Base-by-base conservation (phyloP, 257 asterid genomes). In the Phtheirospermum japonicum region DNA sequence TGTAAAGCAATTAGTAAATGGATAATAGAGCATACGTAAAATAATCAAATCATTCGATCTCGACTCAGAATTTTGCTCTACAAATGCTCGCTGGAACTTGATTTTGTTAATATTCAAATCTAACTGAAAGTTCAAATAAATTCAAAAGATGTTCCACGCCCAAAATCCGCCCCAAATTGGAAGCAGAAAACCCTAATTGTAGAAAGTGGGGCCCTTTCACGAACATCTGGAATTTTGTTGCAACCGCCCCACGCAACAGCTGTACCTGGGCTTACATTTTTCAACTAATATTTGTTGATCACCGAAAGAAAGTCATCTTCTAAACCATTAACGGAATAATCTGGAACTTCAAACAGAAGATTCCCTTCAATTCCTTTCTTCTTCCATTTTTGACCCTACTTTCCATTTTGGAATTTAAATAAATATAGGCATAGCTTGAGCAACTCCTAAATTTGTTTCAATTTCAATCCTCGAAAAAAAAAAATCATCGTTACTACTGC, bases 171-270 rank as follows among this genome's bases (percentile, higher is more conserved):
- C 28, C 28, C 28, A 23, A 23, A 23, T 67, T 46, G 59, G 13
- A 62, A 57, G 12, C 6, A 57, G 23, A 36, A 57, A 57, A 45
- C 61, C 72, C 71, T 57, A 68, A 70, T 40, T 66, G 33, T 14
- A 30, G 18, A 13, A 5, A 16, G 52, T 48, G 53, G 48, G 57
- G 11, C 57, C 76, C 31, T 53, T 19, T 40, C 19, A 20, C 37
- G 48, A 57, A 50, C 48, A 55, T 34, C 17, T 61, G 60, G 42
- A 66, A 50, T 30, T 55, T 30, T 23, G 42, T 40, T 14, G 59
- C 11, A 45, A 36, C 46, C 9, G 45, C 63, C n/a, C 3, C 28
- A 8, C 8, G 46, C 64, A 42, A 65, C 76, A 65, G 68, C 60
- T 71, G 64, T 54, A 59, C 16, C 37, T 23, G 32, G 13, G 8